phyloP scores from a whole-genome alignment of 139 green algal genomes.

The Pseudopediastrum boryanum region DNA sequence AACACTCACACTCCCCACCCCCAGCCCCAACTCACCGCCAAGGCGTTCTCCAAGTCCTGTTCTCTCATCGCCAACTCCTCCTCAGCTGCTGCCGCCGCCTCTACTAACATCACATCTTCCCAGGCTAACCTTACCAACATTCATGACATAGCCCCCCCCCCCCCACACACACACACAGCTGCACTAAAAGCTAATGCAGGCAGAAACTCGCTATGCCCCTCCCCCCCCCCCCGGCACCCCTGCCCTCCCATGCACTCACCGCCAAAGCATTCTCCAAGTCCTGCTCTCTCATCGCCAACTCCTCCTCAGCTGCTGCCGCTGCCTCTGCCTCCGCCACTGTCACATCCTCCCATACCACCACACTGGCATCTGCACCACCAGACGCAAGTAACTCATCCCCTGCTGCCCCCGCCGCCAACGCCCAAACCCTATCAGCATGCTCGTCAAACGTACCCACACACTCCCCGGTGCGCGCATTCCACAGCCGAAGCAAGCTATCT shows the following conservation, averaged over 20 bases:
- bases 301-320: constrained; percentile 54
- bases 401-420: constrained; percentile 37
- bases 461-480: constrained; percentile 71
- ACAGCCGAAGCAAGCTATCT: constrained; percentile 97
- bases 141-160: too few relatives aligned
- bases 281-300: constrained; percentile 74
- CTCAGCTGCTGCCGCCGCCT: too few relatives aligned
- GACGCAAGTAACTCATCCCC: constrained; percentile 53
- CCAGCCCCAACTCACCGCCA: neutral
- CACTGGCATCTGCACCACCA: constrained; percentile 80
- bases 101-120: too few relatives aligned
- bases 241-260: constrained; percentile 48
- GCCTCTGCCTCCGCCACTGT: constrained; percentile 65
- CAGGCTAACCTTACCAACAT: too few relatives aligned
- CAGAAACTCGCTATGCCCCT: neutral
- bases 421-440: constrained; percentile 93
- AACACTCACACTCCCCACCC: neutral
- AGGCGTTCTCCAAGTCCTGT: neutral
- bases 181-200: neutral
- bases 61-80: neutral
- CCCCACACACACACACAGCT: constrained; percentile 4
- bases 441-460: constrained; percentile 90
- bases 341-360: constrained; percentile 79
- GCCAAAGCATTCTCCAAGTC: constrained; percentile 81
- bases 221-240: too few relatives aligned